Percentiles rank a stretch among this genome's conserved stretches.
Conservation (phyloP, 1,284 basidiomycete species). For the Phellopilus nigrolimitatus region DNA sequence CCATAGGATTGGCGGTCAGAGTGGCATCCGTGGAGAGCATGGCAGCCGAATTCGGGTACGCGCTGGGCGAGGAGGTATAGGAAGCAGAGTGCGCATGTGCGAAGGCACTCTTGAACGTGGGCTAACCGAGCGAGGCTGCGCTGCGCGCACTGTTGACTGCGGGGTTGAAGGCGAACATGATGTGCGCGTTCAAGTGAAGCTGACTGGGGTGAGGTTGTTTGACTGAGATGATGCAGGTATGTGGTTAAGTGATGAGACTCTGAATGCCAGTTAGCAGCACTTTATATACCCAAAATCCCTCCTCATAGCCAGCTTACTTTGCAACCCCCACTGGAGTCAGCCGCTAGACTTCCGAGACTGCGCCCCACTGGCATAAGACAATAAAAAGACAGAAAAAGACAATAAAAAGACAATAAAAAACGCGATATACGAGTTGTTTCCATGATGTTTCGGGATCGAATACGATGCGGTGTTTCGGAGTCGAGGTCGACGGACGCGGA, state of each 20-base stretch:
- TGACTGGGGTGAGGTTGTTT: not conserved
- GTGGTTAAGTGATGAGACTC: too few relatives aligned
- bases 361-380: too few relatives aligned
- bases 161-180: not conserved
- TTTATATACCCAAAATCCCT: too few relatives aligned
- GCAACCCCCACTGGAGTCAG: too few relatives aligned
- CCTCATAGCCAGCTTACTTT: too few relatives aligned
- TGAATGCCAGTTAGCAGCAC: too few relatives aligned
- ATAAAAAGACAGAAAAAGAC: too few relatives aligned
- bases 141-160: constrained; percentile 5
- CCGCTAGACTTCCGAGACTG: too few relatives aligned
- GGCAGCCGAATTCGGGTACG: not conserved
- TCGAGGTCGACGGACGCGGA: too few relatives aligned
- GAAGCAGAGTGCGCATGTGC: not conserved
- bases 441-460: too few relatives aligned
- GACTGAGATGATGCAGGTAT: not conserved
- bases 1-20: not conserved
- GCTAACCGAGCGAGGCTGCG: not conserved
- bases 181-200: not conserved
- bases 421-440: not conserved
- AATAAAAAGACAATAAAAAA: too few relatives aligned
- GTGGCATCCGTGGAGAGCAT: not conserved
- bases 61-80: not conserved
- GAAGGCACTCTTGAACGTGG: not conserved
- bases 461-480: too few relatives aligned